Conservation (phyloP, 768 basidiomycete genomes). For the Serendipita indica region DNA sequence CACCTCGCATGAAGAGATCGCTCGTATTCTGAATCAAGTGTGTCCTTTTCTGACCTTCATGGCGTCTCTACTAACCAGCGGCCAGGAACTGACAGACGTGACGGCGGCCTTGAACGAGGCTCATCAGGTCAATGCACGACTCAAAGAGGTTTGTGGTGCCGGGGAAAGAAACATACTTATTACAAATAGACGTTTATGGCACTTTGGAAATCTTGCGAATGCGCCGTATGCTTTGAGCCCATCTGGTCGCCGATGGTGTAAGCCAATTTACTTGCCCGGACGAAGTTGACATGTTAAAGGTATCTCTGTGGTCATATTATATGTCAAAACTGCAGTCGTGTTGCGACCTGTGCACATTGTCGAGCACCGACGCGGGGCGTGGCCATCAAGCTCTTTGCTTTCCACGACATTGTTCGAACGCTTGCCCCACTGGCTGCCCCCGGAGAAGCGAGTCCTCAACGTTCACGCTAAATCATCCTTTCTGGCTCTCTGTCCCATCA, state of each 20-base stretch:
- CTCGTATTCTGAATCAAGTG: not conserved
- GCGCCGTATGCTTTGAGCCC: slow-evolving; percentile 6
- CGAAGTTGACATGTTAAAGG: not conserved
- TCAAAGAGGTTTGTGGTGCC: too few relatives aligned
- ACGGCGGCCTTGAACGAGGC: not conserved
- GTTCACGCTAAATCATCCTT: not conserved
- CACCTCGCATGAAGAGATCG: not conserved
- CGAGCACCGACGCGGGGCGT: not conserved
- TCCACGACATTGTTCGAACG: not conserved
- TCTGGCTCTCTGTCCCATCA: not conserved
- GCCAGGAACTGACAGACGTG: not conserved
- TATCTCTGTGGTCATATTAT: not conserved
- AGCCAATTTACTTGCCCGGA: not conserved
- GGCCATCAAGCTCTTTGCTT: not conserved
- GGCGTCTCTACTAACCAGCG: not conserved
- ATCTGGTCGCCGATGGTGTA: not conserved
- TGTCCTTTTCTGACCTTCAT: not conserved
- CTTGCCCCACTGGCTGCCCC: not conserved
- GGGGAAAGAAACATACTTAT: too few relatives aligned
- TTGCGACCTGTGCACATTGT: not conserved
- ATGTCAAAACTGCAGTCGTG: not conserved
- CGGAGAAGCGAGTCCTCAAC: not conserved
- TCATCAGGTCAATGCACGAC: too few relatives aligned
- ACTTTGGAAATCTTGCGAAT: not conserved
- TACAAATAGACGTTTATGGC: not conserved